These are phyloP conservation scores for Xylaria digitata DNA, from an alignment of 2,329 filamentous ascomycete genomes.

Conservation along the genomic window DNA sequence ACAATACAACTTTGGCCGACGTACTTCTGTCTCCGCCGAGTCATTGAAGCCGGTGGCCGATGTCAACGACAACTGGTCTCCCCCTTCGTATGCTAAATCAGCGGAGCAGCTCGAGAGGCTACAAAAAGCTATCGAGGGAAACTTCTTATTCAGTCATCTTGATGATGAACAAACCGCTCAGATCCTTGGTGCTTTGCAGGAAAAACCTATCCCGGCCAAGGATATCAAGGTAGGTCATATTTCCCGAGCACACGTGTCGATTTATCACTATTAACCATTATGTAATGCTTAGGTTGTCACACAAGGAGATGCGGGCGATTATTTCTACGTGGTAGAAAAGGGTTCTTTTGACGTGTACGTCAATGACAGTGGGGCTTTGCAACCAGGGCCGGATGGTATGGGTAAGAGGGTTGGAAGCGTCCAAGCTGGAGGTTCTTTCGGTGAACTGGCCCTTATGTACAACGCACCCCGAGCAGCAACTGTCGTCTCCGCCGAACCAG, in stretches of 20 bases:
- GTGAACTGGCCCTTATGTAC: constrained; percentile 98
- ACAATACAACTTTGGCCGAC: constrained; percentile 92
- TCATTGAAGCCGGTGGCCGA: constrained; percentile 90
- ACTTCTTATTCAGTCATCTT: constrained; percentile 93
- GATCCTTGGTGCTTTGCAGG: constrained; percentile 88
- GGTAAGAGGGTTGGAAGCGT: constrained; percentile 85
- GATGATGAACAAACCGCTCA: constrained; percentile 92
- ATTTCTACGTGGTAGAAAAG: constrained; percentile 96
- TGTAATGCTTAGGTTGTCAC: constrained; percentile 78
- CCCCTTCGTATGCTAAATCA: constrained; percentile 86
- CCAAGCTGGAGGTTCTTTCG: constrained; percentile 90
- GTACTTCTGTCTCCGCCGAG: constrained; percentile 96
- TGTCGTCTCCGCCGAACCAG: constrained; percentile 82
- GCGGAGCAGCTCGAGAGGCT: constrained; percentile 83
- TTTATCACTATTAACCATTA: neutral
- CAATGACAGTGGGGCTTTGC: constrained; percentile 79
- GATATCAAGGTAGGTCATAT: constrained; percentile 71
- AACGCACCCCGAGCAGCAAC: constrained; percentile 96
- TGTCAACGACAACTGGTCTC: constrained; percentile 87
- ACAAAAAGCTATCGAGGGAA: constrained; percentile 82
- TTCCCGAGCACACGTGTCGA: neutral
- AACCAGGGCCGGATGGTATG: constrained; percentile 83
- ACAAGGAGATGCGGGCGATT: constrained; percentile 95
- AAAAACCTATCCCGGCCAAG: constrained; percentile 95
- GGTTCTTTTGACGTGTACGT: constrained; percentile 93